phyloP scores from a whole-genome alignment of 805 yeast species.

The Ogataea zsoltii region DNA sequence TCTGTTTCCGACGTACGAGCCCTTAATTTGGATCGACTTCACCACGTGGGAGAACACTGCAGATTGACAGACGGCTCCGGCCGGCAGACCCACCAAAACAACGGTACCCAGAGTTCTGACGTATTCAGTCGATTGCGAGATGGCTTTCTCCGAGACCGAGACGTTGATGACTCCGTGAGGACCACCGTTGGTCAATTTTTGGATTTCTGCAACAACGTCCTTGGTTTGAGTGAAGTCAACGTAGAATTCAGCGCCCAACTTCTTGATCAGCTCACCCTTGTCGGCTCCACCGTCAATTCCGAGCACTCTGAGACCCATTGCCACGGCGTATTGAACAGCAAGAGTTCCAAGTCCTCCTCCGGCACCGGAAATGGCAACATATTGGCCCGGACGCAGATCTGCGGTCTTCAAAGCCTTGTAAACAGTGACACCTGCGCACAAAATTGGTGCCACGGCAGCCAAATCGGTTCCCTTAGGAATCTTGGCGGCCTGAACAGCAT shows the following conservation, averaged over 20 bases:
- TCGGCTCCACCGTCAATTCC: constrained; percentile 78
- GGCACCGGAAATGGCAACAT: constrained; percentile 77
- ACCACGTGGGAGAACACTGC: constrained; percentile 74
- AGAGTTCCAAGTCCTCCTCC: constrained; percentile 81
- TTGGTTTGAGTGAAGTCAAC: constrained; percentile 51
- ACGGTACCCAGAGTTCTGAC: constrained; percentile 62
- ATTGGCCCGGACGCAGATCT: constrained; percentile 66
- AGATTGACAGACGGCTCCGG: constrained; percentile 70
- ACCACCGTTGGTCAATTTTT: constrained; percentile 49
- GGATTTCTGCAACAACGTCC: constrained; percentile 43
- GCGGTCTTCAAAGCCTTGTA: constrained; percentile 88
- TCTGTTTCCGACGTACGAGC: constrained; percentile 89
- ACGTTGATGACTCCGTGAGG: constrained; percentile 70
- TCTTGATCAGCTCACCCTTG: constrained; percentile 52
- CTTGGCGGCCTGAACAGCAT: constrained; percentile 81
- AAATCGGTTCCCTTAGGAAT: constrained; percentile 72
- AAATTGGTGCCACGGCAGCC: constrained; percentile 75
- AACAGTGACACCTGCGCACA: constrained; percentile 89
- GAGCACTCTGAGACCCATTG: constrained; percentile 70
- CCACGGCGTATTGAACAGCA: constrained; percentile 74
- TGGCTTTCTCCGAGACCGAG: constrained; percentile 55
- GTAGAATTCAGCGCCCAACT: constrained; percentile 64
- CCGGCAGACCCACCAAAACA: constrained; percentile 71
- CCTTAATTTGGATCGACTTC: constrained; percentile 69
- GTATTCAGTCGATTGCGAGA: constrained; percentile 57